A percentile compares a stretch with the other conserved stretches of the same genome.
Conservation (phyloP, 495 filamentous ascomycete species). For the Staphylotrichum tortipilum region DNA sequence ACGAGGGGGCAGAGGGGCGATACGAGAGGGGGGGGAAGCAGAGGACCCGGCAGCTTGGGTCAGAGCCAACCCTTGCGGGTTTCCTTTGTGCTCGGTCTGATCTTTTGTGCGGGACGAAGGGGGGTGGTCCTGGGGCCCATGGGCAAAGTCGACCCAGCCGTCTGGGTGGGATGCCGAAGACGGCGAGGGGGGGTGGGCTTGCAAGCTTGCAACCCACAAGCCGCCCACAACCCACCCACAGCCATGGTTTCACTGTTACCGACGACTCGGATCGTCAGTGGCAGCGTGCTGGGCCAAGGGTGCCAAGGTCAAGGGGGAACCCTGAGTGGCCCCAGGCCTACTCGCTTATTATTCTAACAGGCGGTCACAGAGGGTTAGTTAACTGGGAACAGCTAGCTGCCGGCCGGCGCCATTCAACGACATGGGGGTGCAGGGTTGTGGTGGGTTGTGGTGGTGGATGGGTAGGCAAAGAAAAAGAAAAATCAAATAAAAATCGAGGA, state of each 20-base stretch:
- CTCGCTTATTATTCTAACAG: background rate
- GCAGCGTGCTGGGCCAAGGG: background rate
- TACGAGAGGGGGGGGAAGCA: background rate
- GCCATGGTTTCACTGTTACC: background rate
- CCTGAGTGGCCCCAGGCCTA: background rate
- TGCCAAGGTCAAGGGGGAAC: background rate
- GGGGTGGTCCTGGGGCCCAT: background rate
- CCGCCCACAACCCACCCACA: background rate
- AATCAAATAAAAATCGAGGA: too few relatives aligned
- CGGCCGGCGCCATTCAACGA: too few relatives aligned
- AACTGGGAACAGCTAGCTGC: too few relatives aligned
- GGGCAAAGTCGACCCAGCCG: conserved; percentile 7
- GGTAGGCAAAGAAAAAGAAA: too few relatives aligned
- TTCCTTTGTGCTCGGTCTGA: conserved; percentile 1
- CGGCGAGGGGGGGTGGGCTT: background rate
- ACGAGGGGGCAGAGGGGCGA: background rate
- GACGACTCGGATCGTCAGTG: conserved; percentile 4
- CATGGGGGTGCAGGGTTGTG: too few relatives aligned
- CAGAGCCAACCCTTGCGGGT: conserved; percentile 5
- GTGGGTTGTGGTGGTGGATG: too few relatives aligned
- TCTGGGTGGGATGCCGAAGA: conserved; percentile 7
- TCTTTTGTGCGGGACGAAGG: background rate
- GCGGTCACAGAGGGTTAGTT: conserved; percentile 3
- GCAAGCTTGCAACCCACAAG: background rate
- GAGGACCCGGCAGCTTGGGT: conserved; percentile 10